Evolutionary conservation across 2,329 filamentous ascomycete genomes (phyloP), one percentile per base, ranked within the genome.

Genomic region (Colletotrichum cordylinicola): DNA sequence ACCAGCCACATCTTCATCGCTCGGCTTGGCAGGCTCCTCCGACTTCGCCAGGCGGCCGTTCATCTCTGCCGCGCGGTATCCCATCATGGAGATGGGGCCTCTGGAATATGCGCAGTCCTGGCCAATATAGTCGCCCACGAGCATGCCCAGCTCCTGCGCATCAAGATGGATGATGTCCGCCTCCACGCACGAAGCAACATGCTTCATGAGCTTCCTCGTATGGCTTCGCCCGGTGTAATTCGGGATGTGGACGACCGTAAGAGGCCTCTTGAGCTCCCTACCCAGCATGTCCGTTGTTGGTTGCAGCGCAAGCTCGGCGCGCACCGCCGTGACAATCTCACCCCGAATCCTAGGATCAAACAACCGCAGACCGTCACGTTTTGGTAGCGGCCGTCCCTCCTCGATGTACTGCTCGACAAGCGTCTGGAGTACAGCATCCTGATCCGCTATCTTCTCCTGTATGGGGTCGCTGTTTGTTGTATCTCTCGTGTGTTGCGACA

Each of bases 131-230:
- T 91, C 88, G 4, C 93, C 93, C 1, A 93, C 88, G 31, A 97
- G 86, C 66, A 93, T 89, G 4, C 93, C 93, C 69, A 98, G 85
- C 80, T 94, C 93, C 77, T 93, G 90, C 2, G 94, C 91, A 80
- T 93, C 91, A 13, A 98, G 82, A 24, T 91, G 89, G 37, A 97
- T 85, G 4, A 96, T 81, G 78, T 96, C 92, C 4, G 94, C 93
- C 8, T 85, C 86, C 8, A 94, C 85, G 39, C 91, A 88, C 15
- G 86, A 85, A 1, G 94, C 94, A 58, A 94, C 85, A 67, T 91
- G 88, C 75, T 91, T 88, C 3, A 96, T 90, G n/a, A 94, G 43
- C 60, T 77, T 80, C 29, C 74, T 78, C 7, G 75, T 61, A 24
- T 72, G 62, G 21, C 61, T 67, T 18, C 65, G 64, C 7, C 83